Conservation (phyloP, 1,284 basidiomycete species). For the Cryptococcus sp. region DNA sequence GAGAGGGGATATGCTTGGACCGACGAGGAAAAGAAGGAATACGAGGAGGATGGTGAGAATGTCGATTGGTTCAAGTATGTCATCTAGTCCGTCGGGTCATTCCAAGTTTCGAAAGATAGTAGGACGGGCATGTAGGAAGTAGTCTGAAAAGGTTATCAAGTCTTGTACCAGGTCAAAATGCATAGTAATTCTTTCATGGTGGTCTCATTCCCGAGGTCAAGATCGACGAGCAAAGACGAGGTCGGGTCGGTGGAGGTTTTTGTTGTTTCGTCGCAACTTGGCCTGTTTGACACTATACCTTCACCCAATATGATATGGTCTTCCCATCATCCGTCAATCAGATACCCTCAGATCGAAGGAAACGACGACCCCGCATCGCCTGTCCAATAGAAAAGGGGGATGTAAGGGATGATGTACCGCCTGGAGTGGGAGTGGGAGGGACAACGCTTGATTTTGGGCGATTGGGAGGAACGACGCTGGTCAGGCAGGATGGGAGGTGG, state of each 20-base stretch:
- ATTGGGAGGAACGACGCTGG: conserved; percentile 17
- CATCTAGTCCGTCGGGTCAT: no score
- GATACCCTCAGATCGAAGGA: conserved; percentile 1
- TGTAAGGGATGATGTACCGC: neutral
- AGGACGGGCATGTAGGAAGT: no score
- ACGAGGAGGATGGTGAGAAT: conserved; percentile 33
- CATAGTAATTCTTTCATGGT: no score
- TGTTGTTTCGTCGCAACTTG: no score
- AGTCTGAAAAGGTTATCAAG: no score
- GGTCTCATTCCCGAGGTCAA: no score
- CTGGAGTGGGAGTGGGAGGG: conserved; percentile 11
- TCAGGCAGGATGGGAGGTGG: conserved; percentile 15
- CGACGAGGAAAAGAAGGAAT: conserved; percentile 26
- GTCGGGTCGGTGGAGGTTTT: no score
- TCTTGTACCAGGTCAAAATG: no score
- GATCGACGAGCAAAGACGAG: no score
- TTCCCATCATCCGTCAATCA: conserved; percentile 20
- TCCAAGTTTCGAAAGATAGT: no score
- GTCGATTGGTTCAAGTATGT: conserved; percentile 37
- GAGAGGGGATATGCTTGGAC: conserved; percentile 31
- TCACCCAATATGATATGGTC: conserved; percentile 9
- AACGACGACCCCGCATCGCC: neutral
- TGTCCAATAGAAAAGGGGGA: neutral
- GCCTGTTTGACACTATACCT: no score
- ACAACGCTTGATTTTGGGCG: conserved; percentile 22